phyloP scores from a whole-genome alignment of 1,284 basidiomycete species.

The Sporisorium sorghi region DNA sequence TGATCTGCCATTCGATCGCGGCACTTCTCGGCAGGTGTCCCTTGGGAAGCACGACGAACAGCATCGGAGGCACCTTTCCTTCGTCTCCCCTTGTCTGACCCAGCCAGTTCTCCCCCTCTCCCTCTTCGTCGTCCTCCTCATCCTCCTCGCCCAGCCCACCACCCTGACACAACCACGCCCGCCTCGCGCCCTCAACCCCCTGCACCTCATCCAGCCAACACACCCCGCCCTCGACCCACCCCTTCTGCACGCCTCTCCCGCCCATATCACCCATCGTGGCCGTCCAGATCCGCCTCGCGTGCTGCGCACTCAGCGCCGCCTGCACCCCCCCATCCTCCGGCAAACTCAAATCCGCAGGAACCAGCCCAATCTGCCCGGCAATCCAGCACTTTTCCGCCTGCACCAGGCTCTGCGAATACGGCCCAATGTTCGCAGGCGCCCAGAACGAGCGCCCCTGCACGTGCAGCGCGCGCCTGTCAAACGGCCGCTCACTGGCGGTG shows the following conservation, averaged over 20 bases:
- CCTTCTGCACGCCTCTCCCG: conserved; percentile 33
- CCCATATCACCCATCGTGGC: conserved; percentile 53
- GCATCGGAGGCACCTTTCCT: conserved; percentile 38
- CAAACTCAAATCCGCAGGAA: conserved; percentile 80
- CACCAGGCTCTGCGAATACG: conserved; percentile 91
- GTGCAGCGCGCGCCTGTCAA: conserved; percentile 75
- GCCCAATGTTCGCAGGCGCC: conserved; percentile 99
- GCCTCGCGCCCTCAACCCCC: conserved; percentile 12
- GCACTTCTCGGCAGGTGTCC: conserved; percentile 54
- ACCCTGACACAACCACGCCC: conserved; percentile 22
- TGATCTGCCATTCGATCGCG: conserved; percentile 65
- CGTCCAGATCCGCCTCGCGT: conserved; percentile 78
- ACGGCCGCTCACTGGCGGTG: not conserved
- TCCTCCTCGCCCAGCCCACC: conserved; percentile 13
- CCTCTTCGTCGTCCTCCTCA: conserved; percentile 22
- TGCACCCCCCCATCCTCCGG: conserved; percentile 75
- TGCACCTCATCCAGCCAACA: conserved; percentile 61
- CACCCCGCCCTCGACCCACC: conserved; percentile 64
- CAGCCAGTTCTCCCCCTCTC: conserved; percentile 16
- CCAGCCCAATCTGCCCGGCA: conserved; percentile 93
- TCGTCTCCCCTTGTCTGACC: conserved; percentile 10
- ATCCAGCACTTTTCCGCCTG: conserved; percentile 83
- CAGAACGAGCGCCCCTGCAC: conserved; percentile 96
- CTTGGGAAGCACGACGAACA: conserved; percentile 44
- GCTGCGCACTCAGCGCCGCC: conserved; percentile 82